phyloP scores from a whole-genome alignment of 345 rosid genomes.

The Toxicodendron radicans region DNA sequence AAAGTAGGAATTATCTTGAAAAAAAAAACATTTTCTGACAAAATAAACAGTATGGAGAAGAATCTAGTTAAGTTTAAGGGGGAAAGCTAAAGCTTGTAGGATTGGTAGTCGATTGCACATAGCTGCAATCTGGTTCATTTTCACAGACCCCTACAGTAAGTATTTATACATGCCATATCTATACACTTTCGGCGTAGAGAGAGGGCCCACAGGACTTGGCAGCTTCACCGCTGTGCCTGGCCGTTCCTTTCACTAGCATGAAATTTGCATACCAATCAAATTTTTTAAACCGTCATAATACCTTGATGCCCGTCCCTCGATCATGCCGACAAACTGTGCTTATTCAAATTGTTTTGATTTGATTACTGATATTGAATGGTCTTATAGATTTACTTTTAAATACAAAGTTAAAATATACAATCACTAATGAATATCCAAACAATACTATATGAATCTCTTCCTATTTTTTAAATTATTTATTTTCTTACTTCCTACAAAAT shows the following conservation, averaged over 20 bases:
- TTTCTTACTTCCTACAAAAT: too few relatives aligned
- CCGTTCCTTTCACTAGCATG: not conserved
- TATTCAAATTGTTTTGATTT: not conserved
- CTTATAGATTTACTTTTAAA: too few relatives aligned
- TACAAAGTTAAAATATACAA: too few relatives aligned
- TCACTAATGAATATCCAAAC: too few relatives aligned
- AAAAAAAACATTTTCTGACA: not conserved
- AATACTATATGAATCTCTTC: too few relatives aligned
- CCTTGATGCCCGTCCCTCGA: too few relatives aligned
- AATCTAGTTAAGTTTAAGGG: not conserved
- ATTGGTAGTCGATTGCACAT: not conserved
- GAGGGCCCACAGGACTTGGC: not conserved
- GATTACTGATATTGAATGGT: too few relatives aligned
- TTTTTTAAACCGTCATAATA: too few relatives aligned
- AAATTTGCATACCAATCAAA: too few relatives aligned
- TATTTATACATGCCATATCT: too few relatives aligned
- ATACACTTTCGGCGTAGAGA: not conserved
- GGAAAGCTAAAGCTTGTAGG: not conserved
- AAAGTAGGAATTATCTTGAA: too few relatives aligned
- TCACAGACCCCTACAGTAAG: not conserved
- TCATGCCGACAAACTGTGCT: not conserved
- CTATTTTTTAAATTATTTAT: too few relatives aligned
- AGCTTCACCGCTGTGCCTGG: not conserved
- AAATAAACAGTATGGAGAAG: not conserved
- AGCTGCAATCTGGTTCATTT: not conserved